phyloP scores from a whole-genome alignment of 2,329 filamentous ascomycete genomes.

The Mycocentrospora acerina region DNA sequence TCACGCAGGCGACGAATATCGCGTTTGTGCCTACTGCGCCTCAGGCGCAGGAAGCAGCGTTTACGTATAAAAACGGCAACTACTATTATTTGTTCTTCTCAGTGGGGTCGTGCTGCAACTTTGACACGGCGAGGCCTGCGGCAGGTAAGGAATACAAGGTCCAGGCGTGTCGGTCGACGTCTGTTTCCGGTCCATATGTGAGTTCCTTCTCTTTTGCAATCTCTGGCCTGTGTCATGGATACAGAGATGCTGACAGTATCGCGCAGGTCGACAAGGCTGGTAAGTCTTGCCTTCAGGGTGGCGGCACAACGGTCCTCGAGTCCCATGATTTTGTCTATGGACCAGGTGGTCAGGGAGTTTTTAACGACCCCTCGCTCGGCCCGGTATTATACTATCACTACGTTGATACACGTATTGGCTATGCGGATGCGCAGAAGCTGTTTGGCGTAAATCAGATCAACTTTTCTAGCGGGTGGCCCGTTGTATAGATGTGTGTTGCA shows the following conservation, averaged over 20 bases:
- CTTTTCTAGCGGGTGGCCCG: slow-evolving; percentile 50
- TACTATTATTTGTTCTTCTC: slow-evolving; percentile 67
- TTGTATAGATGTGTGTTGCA: slow-evolving; percentile 3
- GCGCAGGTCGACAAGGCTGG: slow-evolving; percentile 53
- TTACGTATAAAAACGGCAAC: slow-evolving; percentile 54
- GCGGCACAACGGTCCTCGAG: slow-evolving; percentile 60
- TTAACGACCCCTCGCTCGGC: slow-evolving; percentile 49
- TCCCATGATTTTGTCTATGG: slow-evolving; percentile 61
- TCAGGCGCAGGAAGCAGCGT: slow-evolving; percentile 58
- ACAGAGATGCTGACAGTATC: neutral
- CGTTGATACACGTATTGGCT: slow-evolving; percentile 50
- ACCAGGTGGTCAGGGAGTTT: slow-evolving; percentile 62
- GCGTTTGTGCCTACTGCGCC: slow-evolving; percentile 53
- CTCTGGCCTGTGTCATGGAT: too few relatives aligned
- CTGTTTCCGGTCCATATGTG: slow-evolving; percentile 54
- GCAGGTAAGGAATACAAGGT: slow-evolving; percentile 64
- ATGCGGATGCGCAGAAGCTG: slow-evolving; percentile 49
- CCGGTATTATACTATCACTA: slow-evolving; percentile 24
- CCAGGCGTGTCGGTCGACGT: slow-evolving; percentile 59
- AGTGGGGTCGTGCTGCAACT: slow-evolving; percentile 61
- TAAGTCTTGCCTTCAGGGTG: slow-evolving; percentile 52
- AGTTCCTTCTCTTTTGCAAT: neutral
- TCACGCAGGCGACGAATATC: slow-evolving; percentile 45
- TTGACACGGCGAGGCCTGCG: slow-evolving; percentile 53
- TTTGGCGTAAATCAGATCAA: slow-evolving; percentile 52